Evolutionary conservation across 2,329 filamentous ascomycete species (phyloP).

Genomic region (Verruconis gallopava): DNA sequence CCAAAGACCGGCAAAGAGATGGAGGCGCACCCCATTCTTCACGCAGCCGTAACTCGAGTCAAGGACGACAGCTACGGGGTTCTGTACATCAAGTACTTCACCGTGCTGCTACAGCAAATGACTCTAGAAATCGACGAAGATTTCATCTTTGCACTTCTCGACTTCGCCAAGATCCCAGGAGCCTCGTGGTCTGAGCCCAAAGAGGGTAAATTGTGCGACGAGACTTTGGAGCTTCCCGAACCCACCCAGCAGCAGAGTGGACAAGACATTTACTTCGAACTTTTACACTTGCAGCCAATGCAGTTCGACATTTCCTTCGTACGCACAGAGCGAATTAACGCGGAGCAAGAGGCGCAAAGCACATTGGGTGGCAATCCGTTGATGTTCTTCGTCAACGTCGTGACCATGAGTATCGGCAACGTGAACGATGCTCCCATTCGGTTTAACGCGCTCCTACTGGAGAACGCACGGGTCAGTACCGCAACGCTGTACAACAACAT

Average conservation of each 20-base stretch:
- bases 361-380: conserved; percentile 74
- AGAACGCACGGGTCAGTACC: conserved; percentile 86
- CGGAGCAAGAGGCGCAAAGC: conserved; percentile 73
- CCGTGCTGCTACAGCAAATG: conserved; percentile 89
- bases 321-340: conserved; percentile 89
- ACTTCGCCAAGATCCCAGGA: conserved; percentile 87
- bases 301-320: conserved; percentile 96
- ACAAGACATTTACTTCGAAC: conserved; percentile 95
- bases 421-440: conserved; percentile 95
- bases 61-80: conserved; percentile 98
- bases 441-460: conserved; percentile 84
- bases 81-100: conserved; percentile 96
- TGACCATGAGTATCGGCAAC: conserved; percentile 99
- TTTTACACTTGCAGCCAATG: conserved; percentile 95
- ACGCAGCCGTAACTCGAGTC: conserved; percentile 80
- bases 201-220: conserved; percentile 78
- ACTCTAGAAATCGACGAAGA: conserved; percentile 95
- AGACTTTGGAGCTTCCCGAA: conserved; percentile 81
- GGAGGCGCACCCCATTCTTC: conserved; percentile 88
- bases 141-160: conserved; percentile 90
- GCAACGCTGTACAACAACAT: conserved; percentile 74
- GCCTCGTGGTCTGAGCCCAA: conserved; percentile 76
- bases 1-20: conserved; percentile 95
- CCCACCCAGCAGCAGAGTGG: conserved; percentile 72
- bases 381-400: conserved; percentile 97